Conservation (phyloP, 805 yeast species). For the Wickerhamiella kazuoi region DNA sequence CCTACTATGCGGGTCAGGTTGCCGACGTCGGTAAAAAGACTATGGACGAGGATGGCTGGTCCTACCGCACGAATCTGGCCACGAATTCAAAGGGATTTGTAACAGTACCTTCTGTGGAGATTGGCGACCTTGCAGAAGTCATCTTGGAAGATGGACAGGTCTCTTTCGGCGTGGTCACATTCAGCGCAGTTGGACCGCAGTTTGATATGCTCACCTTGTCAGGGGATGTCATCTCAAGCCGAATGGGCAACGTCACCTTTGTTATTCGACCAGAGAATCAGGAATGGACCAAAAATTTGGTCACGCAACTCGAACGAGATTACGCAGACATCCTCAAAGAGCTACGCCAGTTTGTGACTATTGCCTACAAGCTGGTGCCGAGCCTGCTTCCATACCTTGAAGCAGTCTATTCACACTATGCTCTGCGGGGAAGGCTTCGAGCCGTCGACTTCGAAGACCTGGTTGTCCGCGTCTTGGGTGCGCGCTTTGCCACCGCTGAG, state of each 20-base stretch:
- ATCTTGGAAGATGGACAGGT: background rate
- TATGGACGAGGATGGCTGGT: background rate
- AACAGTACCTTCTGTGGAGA: background rate
- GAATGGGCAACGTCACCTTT: background rate
- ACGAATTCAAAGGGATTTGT: background rate
- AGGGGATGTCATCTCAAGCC: background rate
- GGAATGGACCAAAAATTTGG: too few relatives aligned
- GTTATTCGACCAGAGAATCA: background rate
- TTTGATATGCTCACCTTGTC: background rate
- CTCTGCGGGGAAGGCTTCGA: background rate
- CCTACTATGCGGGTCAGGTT: too few relatives aligned
- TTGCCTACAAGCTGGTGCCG: background rate
- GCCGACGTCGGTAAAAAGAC: too few relatives aligned
- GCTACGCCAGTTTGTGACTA: background rate
- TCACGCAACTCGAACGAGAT: background rate
- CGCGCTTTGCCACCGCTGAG: background rate
- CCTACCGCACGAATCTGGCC: background rate
- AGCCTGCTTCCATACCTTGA: background rate
- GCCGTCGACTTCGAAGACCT: background rate
- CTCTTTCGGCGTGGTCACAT: background rate
- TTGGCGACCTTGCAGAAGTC: background rate
- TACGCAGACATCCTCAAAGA: background rate
- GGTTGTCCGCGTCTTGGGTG: background rate
- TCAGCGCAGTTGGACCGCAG: background rate
- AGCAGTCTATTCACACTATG: background rate